Base-by-base conservation (phyloP, 208 protist genomes). In the Polymyxa betae region DNA sequence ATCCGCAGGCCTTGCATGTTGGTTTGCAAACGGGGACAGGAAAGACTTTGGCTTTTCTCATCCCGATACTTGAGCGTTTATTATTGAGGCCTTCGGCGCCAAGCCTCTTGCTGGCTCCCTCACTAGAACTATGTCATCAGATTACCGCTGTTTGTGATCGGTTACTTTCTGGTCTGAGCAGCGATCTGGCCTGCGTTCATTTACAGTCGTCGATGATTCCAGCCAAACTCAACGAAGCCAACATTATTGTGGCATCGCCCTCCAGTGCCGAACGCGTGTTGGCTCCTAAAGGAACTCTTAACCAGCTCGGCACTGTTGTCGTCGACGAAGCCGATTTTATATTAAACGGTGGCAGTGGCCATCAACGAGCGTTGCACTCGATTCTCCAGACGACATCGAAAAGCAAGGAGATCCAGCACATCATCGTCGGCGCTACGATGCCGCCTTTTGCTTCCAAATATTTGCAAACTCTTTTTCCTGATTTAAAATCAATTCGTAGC, bases 271-370 rank as follows among this genome's bases (percentile, higher is more conserved):
- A n/a, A 29, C 29, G 20, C 54, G 29, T 66, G 54, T 29, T 66
- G 54, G 54, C 54, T 32, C 29, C 54, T 16, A 29, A 29, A 29
- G 54, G 20, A 16, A 66, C 54, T n/a, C n/a, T n/a, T n/a, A n/a
- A n/a, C 54, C 16, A 16, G 29, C 29, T 66, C 54, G 54, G 29
- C 54, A 66, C 54, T 29, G 54, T 66, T 29, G 54, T 66, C 20
- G 54, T 66, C 54, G 54, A 66, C 54, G 54, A 66, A 29, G 54
- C 54, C 54, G 54, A 66, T 29, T 66, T 66, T 29, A 66, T 66
- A 29, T 32, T 66, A 16, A 29, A 16, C 54, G 29, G 29, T 66
- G 54, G 54, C 29, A 29, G 54, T 29, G 54, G 54, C 54, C 54
- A 66, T 16, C 20, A 29, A 16, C 20, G 29, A 16, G 16, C 20